A percentile compares a stretch with the other conserved stretches of the same genome.
phyloP scores from a whole-genome alignment of 2,329 filamentous ascomycete species.

The Trichophyton schoenleinii region DNA sequence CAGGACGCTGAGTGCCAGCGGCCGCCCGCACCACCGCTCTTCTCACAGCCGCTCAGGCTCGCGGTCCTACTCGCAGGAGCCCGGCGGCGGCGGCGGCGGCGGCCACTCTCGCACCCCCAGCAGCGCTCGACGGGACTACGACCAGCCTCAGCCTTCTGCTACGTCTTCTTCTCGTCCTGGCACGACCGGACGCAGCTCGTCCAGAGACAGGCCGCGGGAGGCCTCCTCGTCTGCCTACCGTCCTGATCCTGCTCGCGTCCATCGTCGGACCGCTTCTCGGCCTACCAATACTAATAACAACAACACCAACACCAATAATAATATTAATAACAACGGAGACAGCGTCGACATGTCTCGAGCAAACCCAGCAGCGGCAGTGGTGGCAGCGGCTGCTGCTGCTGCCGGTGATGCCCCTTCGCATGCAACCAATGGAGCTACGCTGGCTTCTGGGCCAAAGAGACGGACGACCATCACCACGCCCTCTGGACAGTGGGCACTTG shows the following conservation, averaged over 20 bases:
- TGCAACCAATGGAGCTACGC: conserved; percentile 27
- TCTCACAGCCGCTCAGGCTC: conserved; percentile 27
- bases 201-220: conserved; percentile 44
- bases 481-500: conserved; percentile 85
- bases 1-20: conserved; percentile 35
- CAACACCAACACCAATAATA: not conserved
- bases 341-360: conserved; percentile 36
- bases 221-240: conserved; percentile 32
- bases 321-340: conserved; percentile 22
- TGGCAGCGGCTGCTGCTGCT: conserved; percentile 31
- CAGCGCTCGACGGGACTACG: conserved; percentile 57
- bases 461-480: conserved; percentile 78
- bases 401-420: conserved; percentile 22
- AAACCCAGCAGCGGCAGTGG: conserved; percentile 35
- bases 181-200: conserved; percentile 49
- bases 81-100: conserved; percentile 13
- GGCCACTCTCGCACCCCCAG: conserved; percentile 35
- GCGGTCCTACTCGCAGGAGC: conserved; percentile 33
- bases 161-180: conserved; percentile 40
- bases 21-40: conserved; percentile 29
- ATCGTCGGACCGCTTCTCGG: conserved; percentile 29
- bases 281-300: conserved; percentile 15
- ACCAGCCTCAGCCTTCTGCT: conserved; percentile 39
- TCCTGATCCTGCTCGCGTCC: conserved; percentile 43
- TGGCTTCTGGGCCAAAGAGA: conserved; percentile 36